Base-by-base conservation (phyloP, 768 basidiomycete species). In the Amanita fuliginea region DNA sequence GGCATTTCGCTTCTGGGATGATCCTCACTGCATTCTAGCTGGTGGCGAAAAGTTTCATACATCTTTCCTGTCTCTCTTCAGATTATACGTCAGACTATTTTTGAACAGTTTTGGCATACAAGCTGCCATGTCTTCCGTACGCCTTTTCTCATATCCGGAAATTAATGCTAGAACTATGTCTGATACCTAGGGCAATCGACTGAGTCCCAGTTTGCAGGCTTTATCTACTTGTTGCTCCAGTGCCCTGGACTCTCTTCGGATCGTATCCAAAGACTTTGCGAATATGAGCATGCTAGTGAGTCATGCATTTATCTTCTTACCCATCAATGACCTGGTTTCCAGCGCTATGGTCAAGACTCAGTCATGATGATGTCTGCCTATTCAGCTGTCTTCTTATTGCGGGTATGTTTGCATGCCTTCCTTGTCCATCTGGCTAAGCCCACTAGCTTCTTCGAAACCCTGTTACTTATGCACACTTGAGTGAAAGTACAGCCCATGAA, bases 311-410 rank as follows among this genome's bases (percentile, higher is more conserved):
- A 22, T 45, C 35, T 41, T 49, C 19, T n/a, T 42, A 48, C 44
- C 35, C 43, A 6, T 35, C 57, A 32, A 58, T 36, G 24, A 42
- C 46, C 32, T 53, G 36, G 13, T 53, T 51, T 39, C 43, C 60
- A 90, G 87, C 81, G 83, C 40, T 92, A 91, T 56, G 77, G 83
- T 6, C 89, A 91, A 67, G 88, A 91, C 60, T 83, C 85, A 4
- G 78, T 88, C 53, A 81, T 83, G 6, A 77, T 85, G 41, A 91
- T 91, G 88, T 85, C 84, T 16, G 89, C 86, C 21, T 91, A 91
- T 58, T 79, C 84, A 42, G 87, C 88, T 16, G 79, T 91, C 33
- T 83, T 88, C 60, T 66, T 92, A 54, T 68, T 91, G 55, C 82
- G 75, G 73, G 89, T 85, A 60, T 46, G 64, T 56, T 10, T 42